phyloP scores from a whole-genome alignment of 1,284 basidiomycete species.

The Trametes pubescens region DNA sequence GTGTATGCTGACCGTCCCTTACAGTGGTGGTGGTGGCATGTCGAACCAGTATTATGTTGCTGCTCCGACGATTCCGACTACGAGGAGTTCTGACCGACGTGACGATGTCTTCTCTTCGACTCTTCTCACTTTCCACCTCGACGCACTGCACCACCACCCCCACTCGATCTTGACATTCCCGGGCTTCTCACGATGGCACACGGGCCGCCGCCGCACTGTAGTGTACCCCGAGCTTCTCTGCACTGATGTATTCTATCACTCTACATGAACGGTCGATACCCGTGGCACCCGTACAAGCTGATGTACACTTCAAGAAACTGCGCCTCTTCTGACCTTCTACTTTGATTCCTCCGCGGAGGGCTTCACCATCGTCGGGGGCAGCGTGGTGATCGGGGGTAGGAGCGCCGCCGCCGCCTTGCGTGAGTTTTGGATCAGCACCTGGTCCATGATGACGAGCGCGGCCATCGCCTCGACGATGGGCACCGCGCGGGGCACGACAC shows the following conservation, averaged over 20 bases:
- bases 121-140: background rate
- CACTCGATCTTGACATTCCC: conserved; percentile 1
- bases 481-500: conserved; percentile 96
- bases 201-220: conserved; percentile 21
- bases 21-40: conserved; percentile 84
- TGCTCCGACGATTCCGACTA: conserved; percentile 48
- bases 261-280: conserved; percentile 24
- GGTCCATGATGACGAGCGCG: conserved; percentile 94
- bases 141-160: conserved; percentile 8
- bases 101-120: background rate
- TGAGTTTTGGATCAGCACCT: conserved; percentile 87
- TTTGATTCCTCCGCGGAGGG: conserved; percentile 42
- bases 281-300: conserved; percentile 9
- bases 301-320: conserved; percentile 12
- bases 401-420: conserved; percentile 71
- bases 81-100: conserved; percentile 39
- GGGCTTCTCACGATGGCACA: background rate
- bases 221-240: conserved; percentile 16
- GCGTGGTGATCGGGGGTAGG: conserved; percentile 81
- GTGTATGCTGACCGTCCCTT: conserved; percentile 1
- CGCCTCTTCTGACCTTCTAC: background rate
- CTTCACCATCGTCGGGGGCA: conserved; percentile 88
- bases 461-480: conserved; percentile 99
- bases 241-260: conserved; percentile 31
- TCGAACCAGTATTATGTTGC: conserved; percentile 70